These are phyloP conservation scores for Phytophthora hibernalis DNA, from an alignment of 352 stramenopile species.

Conservation along the genomic window DNA sequence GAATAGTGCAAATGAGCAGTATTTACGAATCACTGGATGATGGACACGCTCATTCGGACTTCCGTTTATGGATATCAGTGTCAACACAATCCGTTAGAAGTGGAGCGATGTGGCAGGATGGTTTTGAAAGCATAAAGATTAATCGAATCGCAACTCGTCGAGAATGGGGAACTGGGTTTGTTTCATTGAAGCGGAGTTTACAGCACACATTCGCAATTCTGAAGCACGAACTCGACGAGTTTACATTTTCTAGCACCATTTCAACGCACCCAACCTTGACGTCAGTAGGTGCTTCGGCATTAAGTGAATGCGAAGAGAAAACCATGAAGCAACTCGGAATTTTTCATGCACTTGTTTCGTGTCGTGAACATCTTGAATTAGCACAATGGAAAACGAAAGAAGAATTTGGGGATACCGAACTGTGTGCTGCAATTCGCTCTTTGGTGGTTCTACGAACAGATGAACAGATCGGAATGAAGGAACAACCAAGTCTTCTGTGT, in stretches of 20 bases:
- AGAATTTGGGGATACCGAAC: conserved; percentile 38
- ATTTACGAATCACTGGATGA: conserved; percentile 45
- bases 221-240: conserved; percentile 24
- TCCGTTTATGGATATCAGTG: conserved; percentile 66
- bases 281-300: not conserved
- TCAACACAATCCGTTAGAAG: not conserved
- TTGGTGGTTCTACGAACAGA: conserved; percentile 15
- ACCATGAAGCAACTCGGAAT: conserved; percentile 31
- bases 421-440: conserved; percentile 13
- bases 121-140: conserved; percentile 8
- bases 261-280: not conserved
- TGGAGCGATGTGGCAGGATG: not conserved
- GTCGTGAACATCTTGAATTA: conserved; percentile 35
- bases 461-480: not conserved
- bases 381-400: conserved; percentile 26
- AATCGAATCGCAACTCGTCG: conserved; percentile 4
- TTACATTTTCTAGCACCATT: conserved; percentile 12
- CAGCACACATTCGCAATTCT: conserved; percentile 34
- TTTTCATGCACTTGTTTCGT: conserved; percentile 33
- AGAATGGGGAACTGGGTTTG: conserved; percentile 22
- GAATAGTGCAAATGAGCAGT: conserved; percentile 29
- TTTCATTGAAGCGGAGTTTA: conserved; percentile 35
- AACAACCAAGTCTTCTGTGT: not conserved
- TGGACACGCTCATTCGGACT: conserved; percentile 55
- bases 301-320: conserved; percentile 18